Evolutionary conservation across 1,139 yeast species (phyloP).

Genomic region (Hansenula sp.): DNA sequence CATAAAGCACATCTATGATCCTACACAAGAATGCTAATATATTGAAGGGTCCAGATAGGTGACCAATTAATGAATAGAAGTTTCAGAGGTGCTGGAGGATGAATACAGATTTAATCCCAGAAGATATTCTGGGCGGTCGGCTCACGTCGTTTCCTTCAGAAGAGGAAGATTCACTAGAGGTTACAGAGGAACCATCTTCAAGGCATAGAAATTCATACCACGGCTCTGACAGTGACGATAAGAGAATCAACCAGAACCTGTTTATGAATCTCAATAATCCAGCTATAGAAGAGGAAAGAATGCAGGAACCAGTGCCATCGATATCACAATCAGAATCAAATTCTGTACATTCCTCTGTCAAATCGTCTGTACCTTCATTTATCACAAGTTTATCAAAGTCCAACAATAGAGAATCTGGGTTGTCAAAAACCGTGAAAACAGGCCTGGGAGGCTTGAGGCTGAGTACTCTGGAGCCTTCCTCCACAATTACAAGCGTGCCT

Average conservation of each 20-base stretch:
- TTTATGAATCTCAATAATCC: constrained; percentile 1
- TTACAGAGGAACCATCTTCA: too few species aligned
- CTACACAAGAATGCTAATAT: too few species aligned
- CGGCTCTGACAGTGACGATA: not conserved
- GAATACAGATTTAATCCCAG: not conserved
- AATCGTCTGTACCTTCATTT: constrained; percentile 2
- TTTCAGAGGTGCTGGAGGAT: not conserved
- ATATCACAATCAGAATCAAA: constrained; percentile 4
- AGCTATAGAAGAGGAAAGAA: not conserved
- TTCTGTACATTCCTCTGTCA: constrained; percentile 4
- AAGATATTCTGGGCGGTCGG: not conserved
- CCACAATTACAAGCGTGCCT: constrained; percentile 11
- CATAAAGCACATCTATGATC: too few species aligned
- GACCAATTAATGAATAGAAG: not conserved
- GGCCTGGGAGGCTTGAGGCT: constrained; percentile 17
- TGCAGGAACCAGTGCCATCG: not conserved
- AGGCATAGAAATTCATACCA: too few species aligned
- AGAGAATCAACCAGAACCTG: constrained; percentile 1
- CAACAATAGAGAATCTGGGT: not conserved
- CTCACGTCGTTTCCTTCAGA: not conserved
- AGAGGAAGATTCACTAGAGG: too few species aligned
- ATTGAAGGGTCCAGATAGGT: too few species aligned
- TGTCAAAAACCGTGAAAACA: constrained; percentile 12
- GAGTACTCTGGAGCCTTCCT: constrained; percentile 17
- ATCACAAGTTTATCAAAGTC: not conserved